Evolutionary conservation across 2,329 filamentous ascomycete species (phyloP), one percentile per base, ranked within the genome.

Genomic region (Aspergillus bombycis): DNA sequence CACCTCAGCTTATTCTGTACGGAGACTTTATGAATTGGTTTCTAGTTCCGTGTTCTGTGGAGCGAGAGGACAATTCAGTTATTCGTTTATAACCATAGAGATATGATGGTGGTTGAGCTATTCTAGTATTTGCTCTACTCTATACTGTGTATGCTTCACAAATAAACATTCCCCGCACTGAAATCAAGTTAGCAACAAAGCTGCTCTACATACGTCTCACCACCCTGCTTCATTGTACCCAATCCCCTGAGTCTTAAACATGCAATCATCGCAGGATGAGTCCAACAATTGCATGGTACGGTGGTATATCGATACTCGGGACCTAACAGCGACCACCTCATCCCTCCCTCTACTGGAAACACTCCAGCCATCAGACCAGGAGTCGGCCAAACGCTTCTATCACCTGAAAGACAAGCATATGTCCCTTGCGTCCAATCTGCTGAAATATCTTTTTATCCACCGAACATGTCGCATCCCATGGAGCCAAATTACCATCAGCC

Each of bases 371-470:
- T 72, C 80, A 30, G 86, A 89, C 69, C 84, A 84, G 67, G 79
- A 82, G 63, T 75, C 78, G 23, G 77, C 84, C 52, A 77, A 76
- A 28, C 78, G 79, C 54, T 87, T 81, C 74, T 81, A 84, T 71
- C 82, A 84, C 71, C 74, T 84, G 38, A 72, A 83, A 68, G 88
- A 89, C 71, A 84, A 83, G 21, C 83, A 83, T 67, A 88, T 89
- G 85, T 84, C 82, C 21, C 79, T 90, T 3, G 87, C 80, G 10
- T 89, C 87, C 9, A 85, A 84, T 16, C 75, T 90, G 26, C 78
- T 90, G 28, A 90, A 90, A 74, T 85, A 87, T 12, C 75, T 85
- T 19, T 89, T 85, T 68, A 83, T 89, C 52, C 83, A 85, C 68
- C 80, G 83, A 67, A 78, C 80, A 5, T 83, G 86, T 57, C 80